phyloP scores from a whole-genome alignment of 192 early-diverging fungal species.

The Haplosporangium gracile region DNA sequence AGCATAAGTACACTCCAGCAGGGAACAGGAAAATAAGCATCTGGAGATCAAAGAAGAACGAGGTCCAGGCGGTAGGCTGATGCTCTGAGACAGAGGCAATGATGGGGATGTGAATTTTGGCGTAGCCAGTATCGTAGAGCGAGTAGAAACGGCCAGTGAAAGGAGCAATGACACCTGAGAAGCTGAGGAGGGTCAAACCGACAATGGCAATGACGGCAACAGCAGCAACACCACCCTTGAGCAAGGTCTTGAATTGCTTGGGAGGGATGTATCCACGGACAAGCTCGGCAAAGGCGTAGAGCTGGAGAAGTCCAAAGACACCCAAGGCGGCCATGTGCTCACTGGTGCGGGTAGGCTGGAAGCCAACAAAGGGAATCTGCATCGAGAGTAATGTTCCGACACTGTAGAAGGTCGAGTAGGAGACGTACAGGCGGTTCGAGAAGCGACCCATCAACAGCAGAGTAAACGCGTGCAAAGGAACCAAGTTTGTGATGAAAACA shows the following conservation, averaged over 20 bases:
- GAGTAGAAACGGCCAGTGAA: conserved; percentile 99
- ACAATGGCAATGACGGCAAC: conserved; percentile 66
- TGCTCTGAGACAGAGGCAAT: conserved; percentile 99
- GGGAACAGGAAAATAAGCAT: conserved; percentile 97
- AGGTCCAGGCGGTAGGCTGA: conserved; percentile 99
- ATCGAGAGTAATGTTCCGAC: conserved; percentile 97
- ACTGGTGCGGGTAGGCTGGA: conserved; percentile 95
- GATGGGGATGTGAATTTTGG: conserved; percentile 99
- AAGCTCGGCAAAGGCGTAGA: conserved; percentile 92
- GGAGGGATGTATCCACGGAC: conserved; percentile 83
- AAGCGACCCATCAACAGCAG: conserved; percentile 97
- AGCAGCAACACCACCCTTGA: conserved; percentile 74
- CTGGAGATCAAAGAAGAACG: conserved; percentile 99
- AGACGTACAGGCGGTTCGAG: conserved; percentile 92
- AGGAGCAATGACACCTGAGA: conserved; percentile 92
- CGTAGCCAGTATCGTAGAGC: conserved; percentile 99
- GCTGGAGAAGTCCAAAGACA: conserved; percentile 96
- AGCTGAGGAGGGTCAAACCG: conserved; percentile 80
- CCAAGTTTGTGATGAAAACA: conserved; percentile 99
- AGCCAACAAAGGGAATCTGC: conserved; percentile 99
- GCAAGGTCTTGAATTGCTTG: conserved; percentile 87
- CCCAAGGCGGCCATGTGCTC: conserved; percentile 99
- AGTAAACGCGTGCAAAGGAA: conserved; percentile 96
- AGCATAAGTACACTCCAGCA: conserved; percentile 97
- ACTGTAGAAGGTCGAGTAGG: conserved; percentile 99